Base-by-base conservation (phyloP, 1,284 basidiomycete genomes). In the Trichosporon sp. region DNA sequence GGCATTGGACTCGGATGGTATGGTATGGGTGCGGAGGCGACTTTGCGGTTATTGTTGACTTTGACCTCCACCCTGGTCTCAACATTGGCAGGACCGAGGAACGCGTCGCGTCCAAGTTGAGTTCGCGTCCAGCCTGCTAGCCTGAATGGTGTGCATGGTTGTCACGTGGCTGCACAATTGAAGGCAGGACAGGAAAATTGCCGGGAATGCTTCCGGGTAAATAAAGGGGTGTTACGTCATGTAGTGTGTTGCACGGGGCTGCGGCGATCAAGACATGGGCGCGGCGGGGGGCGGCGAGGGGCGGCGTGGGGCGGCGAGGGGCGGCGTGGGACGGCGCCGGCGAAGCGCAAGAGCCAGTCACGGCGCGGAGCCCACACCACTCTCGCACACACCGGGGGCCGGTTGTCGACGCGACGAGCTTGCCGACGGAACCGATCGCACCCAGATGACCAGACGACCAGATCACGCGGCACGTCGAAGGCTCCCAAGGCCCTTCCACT, bases 1-100 rank as follows among this genome's bases (percentile, higher is more conserved):
- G 84, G 84, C 84, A 85, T 85, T 21, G 67, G 21, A 7, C 26
- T 12, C 4, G 31, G 14, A 4, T 35, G 59, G 12, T 63, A 7
- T 12, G 6, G 31, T 61, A 8, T 32, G 59, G 3, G 14, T 61
- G 56, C 14, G 32, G 56, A 61, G 26, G 26, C 26, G 26, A 26
- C 26, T 11, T 31, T 37, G 43, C 11, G 19, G 19, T 26, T 26
- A 26, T 12, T 59, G 54, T 37, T 63, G 31, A 63, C 59, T 14
- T n/a, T 37, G 31, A 31, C 59, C 59, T 63, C 59, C 59, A 63
- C 59, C 32, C 32, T 16, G 2, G 16, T 14, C 19, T 19, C 59
- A 63, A 63, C 59, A 63, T 63, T 54, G 51, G 12, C 8, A 6
- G 8, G 38, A 40, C 10, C 38, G 11, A 40, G 38, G 51, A 35